phyloP scores from a whole-genome alignment of 164 flowering plant species.

The Liquidambar formosana region DNA sequence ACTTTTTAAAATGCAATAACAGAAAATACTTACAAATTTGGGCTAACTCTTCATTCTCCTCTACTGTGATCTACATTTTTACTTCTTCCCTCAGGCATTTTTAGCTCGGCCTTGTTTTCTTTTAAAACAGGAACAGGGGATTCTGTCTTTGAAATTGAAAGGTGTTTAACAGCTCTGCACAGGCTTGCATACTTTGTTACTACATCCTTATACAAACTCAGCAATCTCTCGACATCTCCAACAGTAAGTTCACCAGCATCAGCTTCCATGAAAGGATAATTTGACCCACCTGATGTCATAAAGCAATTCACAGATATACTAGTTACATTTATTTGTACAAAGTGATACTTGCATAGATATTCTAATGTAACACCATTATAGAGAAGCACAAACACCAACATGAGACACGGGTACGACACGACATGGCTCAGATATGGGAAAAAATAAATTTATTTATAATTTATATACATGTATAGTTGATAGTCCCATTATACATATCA shows the following conservation, averaged over 20 bases:
- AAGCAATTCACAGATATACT: neutral
- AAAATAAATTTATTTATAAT: too few species aligned
- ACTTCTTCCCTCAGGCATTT: neutral
- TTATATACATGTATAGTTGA: too few species aligned
- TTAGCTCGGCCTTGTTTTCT: neutral
- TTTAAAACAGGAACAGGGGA: neutral
- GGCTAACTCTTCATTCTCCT: neutral
- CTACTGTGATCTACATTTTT: neutral
- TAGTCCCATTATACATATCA: too few species aligned
- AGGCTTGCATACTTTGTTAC: slow-evolving; percentile 39
- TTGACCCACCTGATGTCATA: slow-evolving; percentile 17
- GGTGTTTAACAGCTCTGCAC: slow-evolving; percentile 19
- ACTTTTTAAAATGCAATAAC: neutral
- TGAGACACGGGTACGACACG: too few species aligned
- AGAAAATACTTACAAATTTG: slow-evolving; percentile 1
- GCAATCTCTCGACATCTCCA: slow-evolving; percentile 41
- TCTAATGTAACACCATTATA: too few species aligned
- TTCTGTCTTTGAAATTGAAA: slow-evolving; percentile 10
- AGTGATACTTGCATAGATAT: too few species aligned
- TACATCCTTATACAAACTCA: slow-evolving; percentile 48
- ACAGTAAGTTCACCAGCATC: slow-evolving; percentile 41
- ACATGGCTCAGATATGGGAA: too few species aligned
- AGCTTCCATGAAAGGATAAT: slow-evolving; percentile 46
- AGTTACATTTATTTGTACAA: too few species aligned
- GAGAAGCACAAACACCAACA: too few species aligned